Percentiles rank a stretch among this genome's conserved stretches.
phyloP scores from a whole-genome alignment of 345 rosid genomes.

The Orychophragmus violaceus region DNA sequence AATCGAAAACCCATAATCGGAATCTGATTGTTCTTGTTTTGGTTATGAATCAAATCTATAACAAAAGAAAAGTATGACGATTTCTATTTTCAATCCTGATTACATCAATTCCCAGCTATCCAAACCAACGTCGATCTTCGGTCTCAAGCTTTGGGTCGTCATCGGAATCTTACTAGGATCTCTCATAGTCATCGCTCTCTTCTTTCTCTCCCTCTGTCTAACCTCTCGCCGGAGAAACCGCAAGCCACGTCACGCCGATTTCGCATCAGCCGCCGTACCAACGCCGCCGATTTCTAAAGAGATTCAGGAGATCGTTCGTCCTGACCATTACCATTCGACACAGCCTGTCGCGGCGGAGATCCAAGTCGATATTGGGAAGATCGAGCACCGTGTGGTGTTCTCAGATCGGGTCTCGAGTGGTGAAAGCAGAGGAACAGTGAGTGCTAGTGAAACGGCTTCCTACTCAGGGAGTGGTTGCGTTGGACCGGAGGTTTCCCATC shows the following conservation, averaged over 20 bases:
- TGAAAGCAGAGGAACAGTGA: conserved; percentile 62
- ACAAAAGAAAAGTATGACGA: background rate
- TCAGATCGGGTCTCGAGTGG: conserved; percentile 70
- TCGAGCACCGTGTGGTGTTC: conserved; percentile 85
- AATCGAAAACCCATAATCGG: background rate
- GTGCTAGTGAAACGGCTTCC: conserved; percentile 61
- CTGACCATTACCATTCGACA: conserved; percentile 30
- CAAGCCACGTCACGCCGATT: conserved; percentile 15
- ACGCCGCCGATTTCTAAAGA: conserved; percentile 63
- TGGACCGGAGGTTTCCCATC: conserved; percentile 54
- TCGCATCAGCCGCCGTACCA: conserved; percentile 16
- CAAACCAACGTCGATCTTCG: conserved; percentile 68
- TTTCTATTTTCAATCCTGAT: conserved; percentile 30
- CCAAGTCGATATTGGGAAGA: conserved; percentile 84
- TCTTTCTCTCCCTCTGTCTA: conserved; percentile 70
- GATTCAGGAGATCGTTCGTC: conserved; percentile 64
- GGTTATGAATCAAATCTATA: background rate
- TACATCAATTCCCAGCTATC: conserved; percentile 41
- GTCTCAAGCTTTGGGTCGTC: conserved; percentile 66
- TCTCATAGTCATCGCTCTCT: conserved; percentile 70
- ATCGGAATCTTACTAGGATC: conserved; percentile 74
- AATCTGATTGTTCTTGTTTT: background rate
- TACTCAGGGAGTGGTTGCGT: conserved; percentile 31
- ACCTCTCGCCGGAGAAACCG: conserved; percentile 57
- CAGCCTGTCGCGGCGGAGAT: conserved; percentile 57